Base-by-base conservation (phyloP, 2,329 filamentous ascomycete species). In the Neofusicoccum cordaticola region DNA sequence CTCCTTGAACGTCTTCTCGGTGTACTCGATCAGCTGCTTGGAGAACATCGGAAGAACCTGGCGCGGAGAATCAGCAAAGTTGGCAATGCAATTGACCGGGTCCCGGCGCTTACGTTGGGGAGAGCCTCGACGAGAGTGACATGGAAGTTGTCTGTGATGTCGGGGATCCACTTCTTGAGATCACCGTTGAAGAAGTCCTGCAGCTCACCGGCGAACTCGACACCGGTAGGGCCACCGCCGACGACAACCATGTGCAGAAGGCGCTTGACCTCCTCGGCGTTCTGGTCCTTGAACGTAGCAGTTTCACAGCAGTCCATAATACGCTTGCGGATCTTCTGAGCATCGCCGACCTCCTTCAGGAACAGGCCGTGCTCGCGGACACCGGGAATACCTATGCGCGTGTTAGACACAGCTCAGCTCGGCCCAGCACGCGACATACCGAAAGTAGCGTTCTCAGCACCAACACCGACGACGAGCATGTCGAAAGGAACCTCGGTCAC, bases 301-400 rank as follows among this genome's bases (percentile, higher is more conserved):
- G 94, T 97, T 83, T 99, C 95, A 71, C 97, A 93, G 78, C 95
- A 99, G 83, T 99, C 95, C 95, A 99, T 99, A 80, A 99, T 97
- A 81, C 92, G 93, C 85, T 94, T 97, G 75, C 95, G 92, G 77
- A 99, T 99, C 75, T 88, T 87, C 81, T 99, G 95, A 65, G 95
- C 95, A 78, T 99, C 96, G 69, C 86, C 88, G 75, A 99, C 97
- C 82, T 99, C 96, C 86, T 99, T 99, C 77, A 99, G 82, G 86
- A 99, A 99, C 83, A 93, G 97, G 71, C 92, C 94, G 84, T 99
- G 83, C 81, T 99, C 95, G 71, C 88, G 89, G 64, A 99, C 95
- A 78, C 95, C 95, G 63, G 92, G 93, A 73, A 99, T 98, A 72
- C 86, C 84, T 86, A 67, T 34, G 27, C 39, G 37, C 57, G n/a